These are phyloP conservation scores for Coriaria nepalensis DNA, from an alignment of 306 rosid species.

Conservation along the genomic window DNA sequence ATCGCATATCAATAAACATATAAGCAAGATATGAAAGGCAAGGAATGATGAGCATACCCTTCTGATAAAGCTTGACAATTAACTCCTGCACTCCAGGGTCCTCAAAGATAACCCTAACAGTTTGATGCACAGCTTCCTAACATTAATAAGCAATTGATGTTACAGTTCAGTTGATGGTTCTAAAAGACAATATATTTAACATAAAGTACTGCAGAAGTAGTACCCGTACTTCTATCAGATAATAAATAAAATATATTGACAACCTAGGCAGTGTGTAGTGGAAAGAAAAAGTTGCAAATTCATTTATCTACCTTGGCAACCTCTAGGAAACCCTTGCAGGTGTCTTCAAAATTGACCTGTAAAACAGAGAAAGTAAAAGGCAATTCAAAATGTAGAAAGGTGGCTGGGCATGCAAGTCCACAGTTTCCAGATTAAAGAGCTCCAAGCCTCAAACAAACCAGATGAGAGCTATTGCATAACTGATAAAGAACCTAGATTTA, in stretches of 20 bases:
- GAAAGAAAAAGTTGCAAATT: slow-evolving; percentile 2
- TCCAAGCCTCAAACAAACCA: neutral
- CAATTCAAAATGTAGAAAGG: slow-evolving; percentile 7
- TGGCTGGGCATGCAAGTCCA: slow-evolving; percentile 2
- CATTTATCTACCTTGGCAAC: slow-evolving; percentile 65
- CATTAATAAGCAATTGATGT: slow-evolving; percentile 7
- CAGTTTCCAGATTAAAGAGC: slow-evolving; percentile 2
- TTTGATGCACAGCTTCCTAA: slow-evolving; percentile 88
- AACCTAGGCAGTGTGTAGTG: neutral
- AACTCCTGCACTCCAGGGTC: slow-evolving; percentile 97
- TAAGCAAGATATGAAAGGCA: neutral
- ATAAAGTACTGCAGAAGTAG: neutral
- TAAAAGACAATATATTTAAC: neutral
- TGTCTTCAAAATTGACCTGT: slow-evolving; percentile 95
- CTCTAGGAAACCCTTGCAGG: slow-evolving; percentile 93
- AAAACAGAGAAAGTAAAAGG: slow-evolving; percentile 12
- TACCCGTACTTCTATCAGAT: neutral
- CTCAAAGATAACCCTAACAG: slow-evolving; percentile 92
- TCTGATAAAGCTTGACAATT: slow-evolving; percentile 69
- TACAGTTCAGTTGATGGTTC: neutral
- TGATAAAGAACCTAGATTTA: no score
- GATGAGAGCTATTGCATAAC: no score
- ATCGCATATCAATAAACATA: no score
- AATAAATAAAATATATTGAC: neutral
- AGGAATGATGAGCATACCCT: slow-evolving; percentile 23